A percentile compares a stretch with the other conserved stretches of the same genome.
These are phyloP conservation scores for Kurtzmaniella quercitrusa DNA, from an alignment of 1,139 yeast species.

Conservation along the genomic window DNA sequence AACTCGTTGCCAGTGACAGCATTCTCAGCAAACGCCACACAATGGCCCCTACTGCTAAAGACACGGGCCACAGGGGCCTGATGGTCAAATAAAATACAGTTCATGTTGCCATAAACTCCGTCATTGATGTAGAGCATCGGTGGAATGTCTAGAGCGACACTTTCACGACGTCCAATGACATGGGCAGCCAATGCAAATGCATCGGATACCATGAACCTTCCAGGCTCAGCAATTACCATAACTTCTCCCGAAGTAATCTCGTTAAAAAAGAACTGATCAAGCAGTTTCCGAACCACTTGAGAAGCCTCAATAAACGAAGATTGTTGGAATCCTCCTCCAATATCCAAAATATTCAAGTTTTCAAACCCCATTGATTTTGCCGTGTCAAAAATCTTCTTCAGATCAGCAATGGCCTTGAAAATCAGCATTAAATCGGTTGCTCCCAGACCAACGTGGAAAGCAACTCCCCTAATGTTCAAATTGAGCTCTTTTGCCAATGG, in stretches of 20 bases:
- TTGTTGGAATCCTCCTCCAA: conserved; percentile 90
- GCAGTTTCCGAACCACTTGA: conserved; percentile 48
- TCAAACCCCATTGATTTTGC: conserved; percentile 45
- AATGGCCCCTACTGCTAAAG: conserved; percentile 50
- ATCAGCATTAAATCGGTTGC: conserved; percentile 72
- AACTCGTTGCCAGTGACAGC: conserved; percentile 25
- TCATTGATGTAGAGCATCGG: conserved; percentile 79
- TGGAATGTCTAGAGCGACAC: conserved; percentile 14
- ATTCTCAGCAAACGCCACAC: conserved; percentile 29
- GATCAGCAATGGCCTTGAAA: conserved; percentile 67
- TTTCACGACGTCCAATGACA: conserved; percentile 75
- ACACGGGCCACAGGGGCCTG: conserved; percentile 72
- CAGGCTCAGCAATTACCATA: conserved; percentile 85
- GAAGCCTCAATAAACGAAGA: conserved; percentile 65
- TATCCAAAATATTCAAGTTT: conserved; percentile 58
- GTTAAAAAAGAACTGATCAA: conserved; percentile 56
- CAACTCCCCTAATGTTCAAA: conserved; percentile 73
- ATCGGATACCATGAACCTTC: conserved; percentile 81
- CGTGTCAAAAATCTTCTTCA: conserved; percentile 64
- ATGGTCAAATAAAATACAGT: conserved; percentile 90
- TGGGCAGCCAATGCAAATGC: conserved; percentile 84
- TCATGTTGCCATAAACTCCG: conserved; percentile 94
- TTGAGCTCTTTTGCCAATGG: conserved; percentile 57
- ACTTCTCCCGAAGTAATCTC: conserved; percentile 30
- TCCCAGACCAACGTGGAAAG: conserved; percentile 96